phyloP scores from a whole-genome alignment of 2,329 filamentous ascomycete genomes.

The Colletotrichum orchidophilum region DNA sequence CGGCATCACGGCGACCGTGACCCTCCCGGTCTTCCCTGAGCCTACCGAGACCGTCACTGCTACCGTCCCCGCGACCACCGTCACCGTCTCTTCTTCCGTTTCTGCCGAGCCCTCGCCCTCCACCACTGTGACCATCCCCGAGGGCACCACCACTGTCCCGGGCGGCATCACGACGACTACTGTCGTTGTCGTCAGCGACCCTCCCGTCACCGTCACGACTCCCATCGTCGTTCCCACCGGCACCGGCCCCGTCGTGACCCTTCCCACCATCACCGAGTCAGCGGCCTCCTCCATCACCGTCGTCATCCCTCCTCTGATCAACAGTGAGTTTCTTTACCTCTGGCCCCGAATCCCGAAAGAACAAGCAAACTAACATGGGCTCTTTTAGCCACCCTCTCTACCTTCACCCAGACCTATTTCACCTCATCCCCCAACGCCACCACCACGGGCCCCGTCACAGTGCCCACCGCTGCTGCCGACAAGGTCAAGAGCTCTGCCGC shows the following conservation, averaged over 20 bases:
- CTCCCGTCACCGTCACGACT: conserved; percentile 17
- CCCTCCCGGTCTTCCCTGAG: conserved; percentile 36
- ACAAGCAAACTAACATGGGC: background rate
- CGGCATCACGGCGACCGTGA: conserved; percentile 35
- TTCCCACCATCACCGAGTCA: conserved; percentile 7
- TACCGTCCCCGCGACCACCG: conserved; percentile 29
- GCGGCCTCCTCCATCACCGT: background rate
- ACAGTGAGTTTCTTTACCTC: conserved; percentile 5
- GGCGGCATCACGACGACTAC: conserved; percentile 22
- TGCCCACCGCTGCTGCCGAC: conserved; percentile 43
- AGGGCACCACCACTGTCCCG: conserved; percentile 21
- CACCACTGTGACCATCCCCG: conserved; percentile 12
- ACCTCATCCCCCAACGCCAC: conserved; percentile 40
- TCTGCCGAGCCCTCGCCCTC: background rate
- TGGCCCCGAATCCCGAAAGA: fast-evolving
- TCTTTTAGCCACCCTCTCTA: conserved; percentile 20
- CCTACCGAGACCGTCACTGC: conserved; percentile 26
- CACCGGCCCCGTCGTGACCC: conserved; percentile 15
- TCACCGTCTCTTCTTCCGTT: conserved; percentile 30
- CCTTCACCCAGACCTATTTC: conserved; percentile 25
- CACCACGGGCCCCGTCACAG: conserved; percentile 38
- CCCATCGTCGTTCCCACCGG: conserved; percentile 23
- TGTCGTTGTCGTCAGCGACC: background rate
- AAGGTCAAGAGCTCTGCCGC: conserved; percentile 43
- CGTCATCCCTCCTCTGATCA: background rate